These are phyloP conservation scores for Trichoderma cornu-damae DNA, from an alignment of 2,329 filamentous ascomycete genomes.

Conservation along the genomic window DNA sequence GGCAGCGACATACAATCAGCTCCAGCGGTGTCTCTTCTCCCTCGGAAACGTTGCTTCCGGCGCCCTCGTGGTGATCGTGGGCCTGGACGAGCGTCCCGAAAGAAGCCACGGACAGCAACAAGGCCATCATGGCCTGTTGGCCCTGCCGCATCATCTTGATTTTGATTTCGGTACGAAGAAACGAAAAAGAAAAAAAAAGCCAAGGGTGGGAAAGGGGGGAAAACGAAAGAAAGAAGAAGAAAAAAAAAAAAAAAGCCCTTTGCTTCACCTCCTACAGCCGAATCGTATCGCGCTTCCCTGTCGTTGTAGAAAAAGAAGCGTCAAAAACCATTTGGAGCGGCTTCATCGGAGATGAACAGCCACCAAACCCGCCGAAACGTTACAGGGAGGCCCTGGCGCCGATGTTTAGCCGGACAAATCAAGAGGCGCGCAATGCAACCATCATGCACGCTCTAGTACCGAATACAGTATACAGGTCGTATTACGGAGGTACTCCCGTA, in stretches of 20 bases:
- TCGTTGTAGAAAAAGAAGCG: constrained; percentile 1
- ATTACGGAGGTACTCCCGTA: neutral
- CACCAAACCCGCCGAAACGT: constrained; percentile 1
- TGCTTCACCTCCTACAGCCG: neutral
- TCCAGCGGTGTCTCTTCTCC: constrained; percentile 66
- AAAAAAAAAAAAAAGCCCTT: neutral
- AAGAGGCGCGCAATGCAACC: neutral
- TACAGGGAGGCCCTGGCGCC: constrained; percentile 6
- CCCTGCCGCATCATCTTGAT: constrained; percentile 16
- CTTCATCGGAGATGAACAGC: constrained; percentile 19
- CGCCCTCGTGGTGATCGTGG: constrained; percentile 46
- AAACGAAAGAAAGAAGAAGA: neutral
- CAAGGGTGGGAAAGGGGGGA: no score
- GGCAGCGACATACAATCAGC: constrained; percentile 56
- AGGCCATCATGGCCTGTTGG: constrained; percentile 15
- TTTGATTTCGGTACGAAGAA: neutral
- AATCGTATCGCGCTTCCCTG: neutral
- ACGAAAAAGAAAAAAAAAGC: neutral
- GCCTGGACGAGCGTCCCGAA: constrained; percentile 27
- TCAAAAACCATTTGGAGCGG: constrained; percentile 14
- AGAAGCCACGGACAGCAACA: constrained; percentile 24
- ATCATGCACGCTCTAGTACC: neutral
- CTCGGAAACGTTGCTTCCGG: constrained; percentile 55
- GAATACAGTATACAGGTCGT: neutral
- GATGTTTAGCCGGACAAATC: constrained; percentile 18